phyloP scores from a whole-genome alignment of 1,284 basidiomycete genomes.

The Fomitopsis betulina region DNA sequence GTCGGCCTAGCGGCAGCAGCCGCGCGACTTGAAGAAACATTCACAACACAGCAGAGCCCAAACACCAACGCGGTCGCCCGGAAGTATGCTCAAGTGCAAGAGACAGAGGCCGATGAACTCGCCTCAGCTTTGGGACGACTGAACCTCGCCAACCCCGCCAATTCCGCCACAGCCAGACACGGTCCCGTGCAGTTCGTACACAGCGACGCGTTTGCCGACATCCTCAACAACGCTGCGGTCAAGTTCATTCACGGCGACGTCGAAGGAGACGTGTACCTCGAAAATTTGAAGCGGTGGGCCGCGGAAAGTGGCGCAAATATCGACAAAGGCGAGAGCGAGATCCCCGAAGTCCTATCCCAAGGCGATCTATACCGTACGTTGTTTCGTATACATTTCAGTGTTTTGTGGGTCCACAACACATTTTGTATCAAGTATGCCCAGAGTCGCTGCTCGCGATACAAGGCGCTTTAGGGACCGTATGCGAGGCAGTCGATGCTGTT shows the following conservation, averaged over 20 bases:
- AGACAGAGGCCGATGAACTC: slow-evolving; percentile 43
- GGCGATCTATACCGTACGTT: slow-evolving; percentile 79
- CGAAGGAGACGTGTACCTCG: slow-evolving; percentile 62
- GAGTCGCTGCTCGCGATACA: slow-evolving; percentile 69
- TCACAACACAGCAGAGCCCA: background rate
- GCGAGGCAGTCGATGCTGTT: slow-evolving; percentile 79
- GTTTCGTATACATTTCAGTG: background rate
- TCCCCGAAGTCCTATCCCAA: slow-evolving; percentile 69
- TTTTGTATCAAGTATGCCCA: slow-evolving; percentile 54
- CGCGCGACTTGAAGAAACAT: slow-evolving; percentile 58
- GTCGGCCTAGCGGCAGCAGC: slow-evolving; percentile 76
- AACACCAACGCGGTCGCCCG: background rate
- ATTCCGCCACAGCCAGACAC: slow-evolving; percentile 7
- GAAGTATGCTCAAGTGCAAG: slow-evolving; percentile 4
- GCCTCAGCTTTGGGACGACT: slow-evolving; percentile 51
- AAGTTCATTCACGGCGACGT: slow-evolving; percentile 73
- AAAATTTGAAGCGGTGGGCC: slow-evolving; percentile 58
- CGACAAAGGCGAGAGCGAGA: slow-evolving; percentile 65
- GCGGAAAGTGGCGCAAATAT: slow-evolving; percentile 66
- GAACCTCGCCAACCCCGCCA: slow-evolving; percentile 33
- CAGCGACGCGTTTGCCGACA: slow-evolving; percentile 48
- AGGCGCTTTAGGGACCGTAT: slow-evolving; percentile 75
- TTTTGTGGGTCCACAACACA: background rate
- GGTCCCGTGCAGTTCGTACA: slow-evolving; percentile 40
- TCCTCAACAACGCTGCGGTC: slow-evolving; percentile 60